A percentile compares a stretch with the other conserved stretches of the same genome.
These are phyloP conservation scores for Tephrocybe sp. DNA, from an alignment of 768 basidiomycete genomes.

Conservation along the genomic window DNA sequence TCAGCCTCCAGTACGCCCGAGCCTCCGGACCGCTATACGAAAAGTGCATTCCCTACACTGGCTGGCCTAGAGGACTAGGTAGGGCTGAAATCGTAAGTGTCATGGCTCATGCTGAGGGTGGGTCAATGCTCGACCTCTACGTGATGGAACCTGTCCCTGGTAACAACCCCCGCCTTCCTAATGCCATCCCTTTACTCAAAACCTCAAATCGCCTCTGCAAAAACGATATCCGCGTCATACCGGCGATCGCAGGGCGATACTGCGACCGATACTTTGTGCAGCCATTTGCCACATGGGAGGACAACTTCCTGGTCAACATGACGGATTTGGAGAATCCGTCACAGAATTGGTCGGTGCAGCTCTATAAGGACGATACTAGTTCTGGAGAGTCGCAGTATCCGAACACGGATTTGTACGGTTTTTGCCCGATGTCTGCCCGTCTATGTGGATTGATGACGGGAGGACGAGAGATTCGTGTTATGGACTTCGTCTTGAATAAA, in stretches of 20 bases:
- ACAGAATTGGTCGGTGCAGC: conserved; percentile 3
- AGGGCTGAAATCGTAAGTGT: not conserved
- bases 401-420: conserved; percentile 6
- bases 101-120: conserved; percentile 4
- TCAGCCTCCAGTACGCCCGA: conserved; percentile 6
- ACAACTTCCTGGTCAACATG: conserved; percentile 7
- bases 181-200: conserved; percentile 1
- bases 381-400: conserved; percentile 2
- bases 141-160: not conserved
- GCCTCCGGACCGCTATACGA: not conserved
- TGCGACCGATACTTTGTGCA: conserved; percentile 3
- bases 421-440: conserved; percentile 8
- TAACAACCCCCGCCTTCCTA: not conserved
- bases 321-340: not conserved
- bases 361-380: conserved; percentile 5
- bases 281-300: conserved; percentile 7
- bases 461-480: conserved; percentile 3
- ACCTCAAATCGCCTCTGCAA: conserved; percentile 2
- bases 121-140: conserved; percentile 6
- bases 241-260: conserved; percentile 3
- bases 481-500: conserved; percentile 1
- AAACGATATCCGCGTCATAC: conserved; percentile 8
- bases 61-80: not conserved
- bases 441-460: conserved; percentile 4
- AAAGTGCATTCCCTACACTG: conserved; percentile 8